Conservation (phyloP, 306 rosid genomes). For the Adenanthera pavonina region DNA sequence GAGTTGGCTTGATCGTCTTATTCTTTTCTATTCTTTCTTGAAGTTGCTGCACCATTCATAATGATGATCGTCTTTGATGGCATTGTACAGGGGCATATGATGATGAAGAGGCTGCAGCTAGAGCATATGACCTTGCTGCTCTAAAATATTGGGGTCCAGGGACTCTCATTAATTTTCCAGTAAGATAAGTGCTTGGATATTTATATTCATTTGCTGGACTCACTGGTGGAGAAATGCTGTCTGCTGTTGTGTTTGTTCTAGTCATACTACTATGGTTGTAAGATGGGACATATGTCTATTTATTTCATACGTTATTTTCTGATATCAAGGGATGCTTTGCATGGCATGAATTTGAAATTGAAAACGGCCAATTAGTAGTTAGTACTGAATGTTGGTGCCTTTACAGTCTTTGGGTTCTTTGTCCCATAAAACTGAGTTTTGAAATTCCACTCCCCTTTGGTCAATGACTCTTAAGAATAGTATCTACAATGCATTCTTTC, state of each 20-base stretch:
- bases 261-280: background rate
- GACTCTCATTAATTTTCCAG: constrained; percentile 95
- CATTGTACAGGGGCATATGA: constrained; percentile 83
- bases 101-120: constrained; percentile 99
- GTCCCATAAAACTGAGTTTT: background rate
- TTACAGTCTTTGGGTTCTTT: background rate
- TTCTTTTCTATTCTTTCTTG: background rate
- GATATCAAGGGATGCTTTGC: constrained; percentile 27
- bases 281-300: background rate
- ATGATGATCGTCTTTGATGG: constrained; percentile 25
- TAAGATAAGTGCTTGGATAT: constrained; percentile 50
- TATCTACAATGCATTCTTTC: background rate
- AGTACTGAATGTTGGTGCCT: background rate
- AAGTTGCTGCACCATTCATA: constrained; percentile 14
- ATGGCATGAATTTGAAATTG: constrained; percentile 15
- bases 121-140: constrained; percentile 99
- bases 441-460: background rate
- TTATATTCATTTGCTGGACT: background rate
- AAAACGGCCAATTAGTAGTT: background rate
- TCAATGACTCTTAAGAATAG: background rate
- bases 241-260: constrained; percentile 2
- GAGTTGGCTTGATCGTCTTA: constrained; percentile 44
- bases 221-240: background rate
- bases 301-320: background rate
- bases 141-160: constrained; percentile 99